A percentile compares a stretch with the other conserved stretches of the same genome.
Conservation (phyloP, 2,329 filamentous ascomycete species). For the Aspergillus cejpii region DNA sequence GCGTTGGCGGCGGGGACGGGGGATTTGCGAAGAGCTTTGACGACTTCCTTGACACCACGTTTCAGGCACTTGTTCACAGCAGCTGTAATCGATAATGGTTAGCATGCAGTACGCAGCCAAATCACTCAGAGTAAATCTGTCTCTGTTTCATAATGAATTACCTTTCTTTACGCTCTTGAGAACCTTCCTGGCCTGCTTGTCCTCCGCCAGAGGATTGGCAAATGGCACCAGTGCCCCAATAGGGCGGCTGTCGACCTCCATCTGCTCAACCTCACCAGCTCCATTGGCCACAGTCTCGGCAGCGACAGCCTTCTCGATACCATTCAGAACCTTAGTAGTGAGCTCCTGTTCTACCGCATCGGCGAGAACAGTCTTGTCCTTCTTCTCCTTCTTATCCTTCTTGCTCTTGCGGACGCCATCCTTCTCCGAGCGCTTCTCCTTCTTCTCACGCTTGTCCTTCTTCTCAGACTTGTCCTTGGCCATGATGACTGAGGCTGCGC, state of each 20-base stretch:
- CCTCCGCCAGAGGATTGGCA: slow-evolving; percentile 46
- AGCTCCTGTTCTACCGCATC: slow-evolving; percentile 39
- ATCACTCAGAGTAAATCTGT: not conserved
- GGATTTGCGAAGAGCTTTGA: slow-evolving; percentile 95
- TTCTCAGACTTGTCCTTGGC: slow-evolving; percentile 44
- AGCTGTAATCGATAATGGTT: slow-evolving; percentile 49
- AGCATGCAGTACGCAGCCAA: slow-evolving; percentile 10
- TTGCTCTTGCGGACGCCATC: slow-evolving; percentile 43
- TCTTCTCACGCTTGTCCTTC: slow-evolving; percentile 42
- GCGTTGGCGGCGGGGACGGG: slow-evolving; percentile 60
- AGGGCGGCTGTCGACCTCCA: slow-evolving; percentile 30
- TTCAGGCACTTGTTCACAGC: slow-evolving; percentile 94
- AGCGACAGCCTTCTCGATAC: slow-evolving; percentile 27
- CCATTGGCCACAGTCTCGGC: slow-evolving; percentile 19
- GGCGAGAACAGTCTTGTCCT: slow-evolving; percentile 35
- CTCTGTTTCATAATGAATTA: slow-evolving; percentile 18
- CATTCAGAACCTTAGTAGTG: slow-evolving; percentile 32
- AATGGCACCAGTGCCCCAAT: slow-evolving; percentile 46
- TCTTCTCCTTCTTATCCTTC: slow-evolving; percentile 44
- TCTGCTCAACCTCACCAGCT: slow-evolving; percentile 23
- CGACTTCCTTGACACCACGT: slow-evolving; percentile 97
- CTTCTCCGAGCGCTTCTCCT: slow-evolving; percentile 42
- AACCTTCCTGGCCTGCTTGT: slow-evolving; percentile 48
- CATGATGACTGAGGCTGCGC: slow-evolving; percentile 31
- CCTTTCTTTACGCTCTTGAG: slow-evolving; percentile 49